These are phyloP conservation scores for Torulaspora franciscae DNA, from an alignment of 805 yeast species.

Conservation along the genomic window DNA sequence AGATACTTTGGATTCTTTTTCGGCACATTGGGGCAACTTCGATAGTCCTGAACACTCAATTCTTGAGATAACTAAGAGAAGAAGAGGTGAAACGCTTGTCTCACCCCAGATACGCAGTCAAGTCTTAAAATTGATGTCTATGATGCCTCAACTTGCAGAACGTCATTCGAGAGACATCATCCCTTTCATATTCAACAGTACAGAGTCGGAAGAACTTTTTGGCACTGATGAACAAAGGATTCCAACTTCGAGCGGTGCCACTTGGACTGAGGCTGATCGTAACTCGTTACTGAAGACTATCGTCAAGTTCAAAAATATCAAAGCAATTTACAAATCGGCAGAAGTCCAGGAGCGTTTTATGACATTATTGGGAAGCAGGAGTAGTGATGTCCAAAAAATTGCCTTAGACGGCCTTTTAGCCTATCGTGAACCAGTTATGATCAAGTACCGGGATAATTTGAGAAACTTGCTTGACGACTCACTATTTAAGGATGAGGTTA, in stretches of 20 bases:
- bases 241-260: conserved; percentile 16
- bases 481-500: conserved; percentile 77
- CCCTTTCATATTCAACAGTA: conserved; percentile 48
- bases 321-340: conserved; percentile 47
- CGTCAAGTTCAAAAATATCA: conserved; percentile 59
- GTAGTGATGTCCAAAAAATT: conserved; percentile 57
- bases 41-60: conserved; percentile 37
- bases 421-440: conserved; percentile 52
- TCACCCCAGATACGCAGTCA: conserved; percentile 51
- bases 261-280: conserved; percentile 50
- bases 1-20: conserved; percentile 37
- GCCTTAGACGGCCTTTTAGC: conserved; percentile 69
- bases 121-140: conserved; percentile 46
- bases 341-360: conserved; percentile 52
- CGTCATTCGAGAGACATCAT: conserved; percentile 50
- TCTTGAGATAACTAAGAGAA: conserved; percentile 35
- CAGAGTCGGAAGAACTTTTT: conserved; percentile 21
- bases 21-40: conserved; percentile 34
- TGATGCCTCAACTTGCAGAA: conserved; percentile 69
- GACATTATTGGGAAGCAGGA: conserved; percentile 55
- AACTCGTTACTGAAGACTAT: conserved; percentile 57
- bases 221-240: conserved; percentile 17
- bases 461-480: conserved; percentile 75
- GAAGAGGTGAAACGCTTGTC: conserved; percentile 38
- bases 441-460: conserved; percentile 68